Evolutionary conservation across 2,329 filamentous ascomycete genomes (phyloP), one percentile per base, ranked within the genome.

Genomic region (Thermoascus crustaceus): DNA sequence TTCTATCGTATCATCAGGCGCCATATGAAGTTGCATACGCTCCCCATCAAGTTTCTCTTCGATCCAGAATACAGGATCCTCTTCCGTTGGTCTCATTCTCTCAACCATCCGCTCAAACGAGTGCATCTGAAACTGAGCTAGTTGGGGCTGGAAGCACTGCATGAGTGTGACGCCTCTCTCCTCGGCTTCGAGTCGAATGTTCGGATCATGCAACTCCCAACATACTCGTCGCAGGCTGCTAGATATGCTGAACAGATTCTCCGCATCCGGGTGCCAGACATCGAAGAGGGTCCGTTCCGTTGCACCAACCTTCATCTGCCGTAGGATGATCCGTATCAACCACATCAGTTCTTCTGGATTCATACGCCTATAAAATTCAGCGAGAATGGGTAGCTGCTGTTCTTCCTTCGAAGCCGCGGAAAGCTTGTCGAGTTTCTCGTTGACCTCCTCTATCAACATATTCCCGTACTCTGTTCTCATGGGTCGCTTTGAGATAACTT

Each of bases 21-120:
- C 61, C 82, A 96, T 88, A 58, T 98, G 91, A 55, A 98, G 72
- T 58, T 98, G 91, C 81, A 98, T 95, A 17, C 91, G 77, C 62
- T 98, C 91, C 1, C 91, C 91, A 48, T 98, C 91, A 6, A 98
- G 69, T 60, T 98, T 98, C 63, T 98, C 91, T 58, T 98, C 91
- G 31, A 96, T 91, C 87, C 88, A 96, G 53, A 93, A 98, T 6
- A 82, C 77, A 0, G 73, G 68, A 34, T 93, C 80, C 0, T 85
- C 78, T 16, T 80, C 74, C 0, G 76, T 80, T 0, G 73, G 69
- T 2, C 76, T 74, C 61, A 81, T 75, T 29, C 66, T 78, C 11
- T 76, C 68, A 1, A 93, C 77, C 75, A 93, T 85, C 53, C 79
- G 83, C 36, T 86, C 75, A 47, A 94, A 85, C 0, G 80, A 78